Evolutionary conservation across 805 yeast species (phyloP), one percentile per base, ranked within the genome.

Genomic region (Candida anglica): DNA sequence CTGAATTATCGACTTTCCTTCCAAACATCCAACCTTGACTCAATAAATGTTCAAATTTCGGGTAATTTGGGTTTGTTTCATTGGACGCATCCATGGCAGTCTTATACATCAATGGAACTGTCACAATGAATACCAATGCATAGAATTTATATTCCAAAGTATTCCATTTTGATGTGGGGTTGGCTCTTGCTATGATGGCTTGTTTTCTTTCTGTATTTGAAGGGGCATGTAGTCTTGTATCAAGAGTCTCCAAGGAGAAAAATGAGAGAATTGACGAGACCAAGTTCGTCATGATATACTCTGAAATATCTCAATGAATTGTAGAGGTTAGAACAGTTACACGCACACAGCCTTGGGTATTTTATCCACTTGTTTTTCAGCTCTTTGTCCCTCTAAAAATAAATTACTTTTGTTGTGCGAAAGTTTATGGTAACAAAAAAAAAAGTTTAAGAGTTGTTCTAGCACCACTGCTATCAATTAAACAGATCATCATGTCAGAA

Each of bases 1-100:
- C 99, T 4, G 95, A 83, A 53, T 91, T 89, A 56, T 93, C 98
- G 27, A 87, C 95, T 57, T 81, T 83, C 17, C 96, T 63, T 6
- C 95, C 96, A 52, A 82, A 76, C 46, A 88, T 62, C 98, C 98
- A 91, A 4, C 98, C 98, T 5, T 77, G 67, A 19, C 81, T 69
- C 33, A 91, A 64, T 24, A 81, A 61, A 32, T 75, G 71, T 43
- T 73, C 72, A 50, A 73, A 87, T 32, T 65, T 64, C 14, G 72
- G 69, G 52, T 81, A 91, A 51, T 87, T 87, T 8, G 83, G 80
- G 48, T 85, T 86, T 2, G 77, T 63, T 43, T 79, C 81, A 47
- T 78, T 79, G 21, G 89, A 81, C 6, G 94, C 91, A 23, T 77
- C 81, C 73, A 84, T 73, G 2, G 93, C 95, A 0, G 93, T 79